phyloP scores from a whole-genome alignment of 2,329 filamentous ascomycete genomes.

The Xylogone sp. region DNA sequence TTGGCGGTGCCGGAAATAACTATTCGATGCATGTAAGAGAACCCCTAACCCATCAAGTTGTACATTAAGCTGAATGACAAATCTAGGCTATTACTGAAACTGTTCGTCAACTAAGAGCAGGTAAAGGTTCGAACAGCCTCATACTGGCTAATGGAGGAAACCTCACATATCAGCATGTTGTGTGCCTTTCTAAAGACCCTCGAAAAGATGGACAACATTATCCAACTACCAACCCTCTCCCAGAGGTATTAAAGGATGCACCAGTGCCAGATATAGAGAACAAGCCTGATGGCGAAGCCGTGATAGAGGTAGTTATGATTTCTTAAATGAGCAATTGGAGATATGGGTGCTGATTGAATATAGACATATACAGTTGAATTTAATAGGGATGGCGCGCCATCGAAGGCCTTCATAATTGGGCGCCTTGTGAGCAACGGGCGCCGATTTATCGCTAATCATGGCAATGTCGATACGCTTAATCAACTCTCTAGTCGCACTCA shows the following conservation, averaged over 20 bases:
- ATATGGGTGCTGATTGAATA: slow-evolving; percentile 2
- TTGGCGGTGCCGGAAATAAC: slow-evolving; percentile 68
- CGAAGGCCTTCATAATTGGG: slow-evolving; percentile 47
- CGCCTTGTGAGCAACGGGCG: slow-evolving; percentile 40
- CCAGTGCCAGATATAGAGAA: slow-evolving; percentile 36
- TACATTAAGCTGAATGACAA: neutral
- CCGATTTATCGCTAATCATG: slow-evolving; percentile 55
- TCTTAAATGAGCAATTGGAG: no score
- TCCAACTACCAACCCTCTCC: slow-evolving; percentile 42
- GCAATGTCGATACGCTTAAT: slow-evolving; percentile 42
- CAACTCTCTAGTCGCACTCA: slow-evolving; percentile 36
- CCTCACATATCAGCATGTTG: slow-evolving; percentile 60
- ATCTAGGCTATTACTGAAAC: slow-evolving; percentile 49
- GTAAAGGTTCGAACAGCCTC: slow-evolving; percentile 45
- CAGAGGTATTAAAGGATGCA: slow-evolving; percentile 36
- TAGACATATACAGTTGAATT: slow-evolving; percentile 61
- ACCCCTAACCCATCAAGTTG: neutral
- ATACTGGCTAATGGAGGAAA: slow-evolving; percentile 64
- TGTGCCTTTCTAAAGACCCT: slow-evolving; percentile 51
- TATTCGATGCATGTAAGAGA: slow-evolving; percentile 61
- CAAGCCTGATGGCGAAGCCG: slow-evolving; percentile 43
- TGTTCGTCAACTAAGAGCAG: slow-evolving; percentile 46
- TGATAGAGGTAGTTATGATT: slow-evolving; percentile 55
- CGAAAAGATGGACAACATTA: slow-evolving; percentile 35
- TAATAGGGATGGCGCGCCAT: slow-evolving; percentile 43